Conservation (phyloP, 2,329 filamentous ascomycete genomes). For the Juglanconis juglandina region DNA sequence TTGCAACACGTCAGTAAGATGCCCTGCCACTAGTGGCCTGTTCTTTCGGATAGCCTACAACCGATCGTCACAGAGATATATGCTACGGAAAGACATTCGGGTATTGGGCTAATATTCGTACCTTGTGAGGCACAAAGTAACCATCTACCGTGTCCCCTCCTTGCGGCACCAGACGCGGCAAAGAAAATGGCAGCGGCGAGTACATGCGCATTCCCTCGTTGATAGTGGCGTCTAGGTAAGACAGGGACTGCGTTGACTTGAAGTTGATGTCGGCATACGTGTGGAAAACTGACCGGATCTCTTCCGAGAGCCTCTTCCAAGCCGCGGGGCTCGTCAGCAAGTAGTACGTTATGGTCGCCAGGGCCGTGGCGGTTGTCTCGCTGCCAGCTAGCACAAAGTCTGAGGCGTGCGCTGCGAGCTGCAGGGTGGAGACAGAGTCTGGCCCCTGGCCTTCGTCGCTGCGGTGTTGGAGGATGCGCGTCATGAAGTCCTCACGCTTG, state of each 20-base stretch:
- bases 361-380: slow-evolving; percentile 4
- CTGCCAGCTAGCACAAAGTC: slow-evolving; percentile 20
- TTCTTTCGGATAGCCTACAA: too few relatives aligned
- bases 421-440: slow-evolving; percentile 22
- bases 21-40: too few relatives aligned
- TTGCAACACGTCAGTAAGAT: too few relatives aligned
- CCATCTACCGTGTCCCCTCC: slow-evolving; percentile 1
- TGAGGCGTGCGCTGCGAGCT: slow-evolving; percentile 26
- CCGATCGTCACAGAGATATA: too few relatives aligned
- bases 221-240: slow-evolving; percentile 20
- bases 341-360: slow-evolving; percentile 2
- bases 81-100: too few relatives aligned
- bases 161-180: slow-evolving; percentile 6
- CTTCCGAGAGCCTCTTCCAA: neutral
- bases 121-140: neutral
- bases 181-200: slow-evolving; percentile 15
- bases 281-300: neutral
- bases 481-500: slow-evolving; percentile 24
- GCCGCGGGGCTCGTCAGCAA: neutral
- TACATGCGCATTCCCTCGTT: slow-evolving; percentile 23
- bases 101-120: neutral
- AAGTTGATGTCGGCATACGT: neutral
- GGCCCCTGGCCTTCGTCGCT: slow-evolving; percentile 5
- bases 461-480: slow-evolving; percentile 18
- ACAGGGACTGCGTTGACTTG: slow-evolving; percentile 1